Base-by-base conservation (phyloP, 208 protist species). In the Angomonas ambiguus region DNA sequence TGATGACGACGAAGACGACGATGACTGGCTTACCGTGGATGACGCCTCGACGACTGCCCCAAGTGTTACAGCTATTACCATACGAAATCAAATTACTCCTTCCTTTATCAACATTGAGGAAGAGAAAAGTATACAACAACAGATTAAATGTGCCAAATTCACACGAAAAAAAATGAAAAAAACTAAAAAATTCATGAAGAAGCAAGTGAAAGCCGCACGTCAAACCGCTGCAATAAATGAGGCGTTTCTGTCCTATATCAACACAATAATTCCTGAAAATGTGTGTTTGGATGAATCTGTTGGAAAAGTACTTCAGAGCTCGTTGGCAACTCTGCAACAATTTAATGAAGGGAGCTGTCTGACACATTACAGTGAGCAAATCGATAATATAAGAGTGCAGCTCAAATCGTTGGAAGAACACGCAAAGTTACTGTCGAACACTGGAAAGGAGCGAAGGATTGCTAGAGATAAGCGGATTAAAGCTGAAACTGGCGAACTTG, bases 51-150 rank as follows among this genome's bases (percentile, higher is more conserved):
- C 6, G 53, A 30, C 6, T 22, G 53, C 25, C 24, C 24, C 53
- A 13, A 59, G 20, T 30, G 53, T 56, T 41, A 62, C 65, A 11
- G 49, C 66, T 48, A 57, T 71, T 16, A 56, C 55, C 3, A 45
- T 71, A 13, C 66, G 66, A 25, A 71, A 65, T 49, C 35, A 65
- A 24, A 55, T 58, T 3, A 30, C 42, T 20, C 66, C 58, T 6
- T 51, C 61, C 42, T 71, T 63, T 35, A 53, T 71, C 18, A 35
- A 51, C 42, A 58, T 71, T 28, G 66, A 64, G 27, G 66, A 71
- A 33, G 66, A 71, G 57, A 55, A 58, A 31, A 58, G 57, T 22
- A 71, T 71, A 25, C 57, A 59, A 18, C 8, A 3, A 18, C 66
- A 71, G 32, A 41, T 61, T n/a, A 71, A 71, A 49, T 41, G 32